A percentile compares a stretch with the other conserved stretches of the same genome.
phyloP scores from a whole-genome alignment of 2,329 filamentous ascomycete genomes.

The Xylariales sp. region DNA sequence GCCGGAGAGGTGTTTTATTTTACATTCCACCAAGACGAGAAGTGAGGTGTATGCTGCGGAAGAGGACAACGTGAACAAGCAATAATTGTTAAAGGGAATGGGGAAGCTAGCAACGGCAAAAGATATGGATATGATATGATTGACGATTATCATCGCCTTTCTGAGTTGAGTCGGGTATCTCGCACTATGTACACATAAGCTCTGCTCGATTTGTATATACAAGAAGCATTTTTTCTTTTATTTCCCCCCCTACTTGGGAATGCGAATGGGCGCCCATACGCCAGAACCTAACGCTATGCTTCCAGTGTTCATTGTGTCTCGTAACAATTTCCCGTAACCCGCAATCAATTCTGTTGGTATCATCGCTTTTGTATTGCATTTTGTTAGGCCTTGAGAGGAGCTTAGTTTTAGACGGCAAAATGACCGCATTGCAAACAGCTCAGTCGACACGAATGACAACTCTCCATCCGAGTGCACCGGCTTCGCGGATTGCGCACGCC shows the following conservation, averaged over 20 bases:
- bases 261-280: background rate
- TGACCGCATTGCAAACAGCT: conserved; percentile 6
- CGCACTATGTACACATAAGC: conserved; percentile 34
- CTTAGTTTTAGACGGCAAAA: background rate
- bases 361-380: conserved; percentile 3
- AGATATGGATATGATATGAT: background rate
- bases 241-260: background rate
- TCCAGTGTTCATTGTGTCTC: conserved; percentile 12
- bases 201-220: conserved; percentile 22
- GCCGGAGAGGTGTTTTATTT: background rate
- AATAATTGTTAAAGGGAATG: background rate
- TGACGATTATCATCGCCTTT: conserved; percentile 18
- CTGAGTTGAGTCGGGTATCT: conserved; percentile 38
- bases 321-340: conserved; percentile 16
- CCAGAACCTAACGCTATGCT: conserved; percentile 1
- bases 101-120: background rate
- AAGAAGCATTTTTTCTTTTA: conserved; percentile 8
- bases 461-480: conserved; percentile 75
- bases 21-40: background rate
- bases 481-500: conserved; percentile 79
- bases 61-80: background rate
- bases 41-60: background rate
- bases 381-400: background rate
- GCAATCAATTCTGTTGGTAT: background rate
- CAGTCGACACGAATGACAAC: conserved; percentile 72